Evolutionary conservation across 202 grass and related monocot genomes (phyloP).

Genomic region (Miscanthus sacchariflorus): DNA sequence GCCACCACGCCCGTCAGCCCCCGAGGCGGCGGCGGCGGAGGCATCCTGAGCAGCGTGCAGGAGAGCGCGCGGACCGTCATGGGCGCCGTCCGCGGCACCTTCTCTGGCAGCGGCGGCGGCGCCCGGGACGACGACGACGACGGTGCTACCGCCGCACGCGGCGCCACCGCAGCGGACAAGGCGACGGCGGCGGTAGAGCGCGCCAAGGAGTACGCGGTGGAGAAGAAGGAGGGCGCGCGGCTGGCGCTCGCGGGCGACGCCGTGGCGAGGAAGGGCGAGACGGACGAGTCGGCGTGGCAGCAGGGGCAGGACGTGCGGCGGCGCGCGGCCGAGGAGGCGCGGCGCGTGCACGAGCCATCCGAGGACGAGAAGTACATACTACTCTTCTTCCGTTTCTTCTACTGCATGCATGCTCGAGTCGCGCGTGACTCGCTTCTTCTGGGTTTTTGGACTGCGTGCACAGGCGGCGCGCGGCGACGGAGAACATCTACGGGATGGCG

Average conservation of each 20-base stretch:
- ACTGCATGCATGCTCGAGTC: background rate
- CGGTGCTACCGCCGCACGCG: too few relatives aligned
- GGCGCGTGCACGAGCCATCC: slow-evolving; percentile 11
- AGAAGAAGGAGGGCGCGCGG: slow-evolving; percentile 48
- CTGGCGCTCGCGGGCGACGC: slow-evolving; percentile 41
- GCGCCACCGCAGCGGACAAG: background rate
- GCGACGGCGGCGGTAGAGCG: background rate
- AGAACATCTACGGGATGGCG: slow-evolving; percentile 58
- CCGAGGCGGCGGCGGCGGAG: background rate
- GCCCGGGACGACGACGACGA: too few relatives aligned
- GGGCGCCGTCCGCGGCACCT: slow-evolving; percentile 42
- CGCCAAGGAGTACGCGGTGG: slow-evolving; percentile 50
- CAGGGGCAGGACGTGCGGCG: slow-evolving; percentile 54
- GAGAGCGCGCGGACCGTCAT: slow-evolving; percentile 59
- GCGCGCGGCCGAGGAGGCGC: slow-evolving; percentile 53
- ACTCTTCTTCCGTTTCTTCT: background rate
- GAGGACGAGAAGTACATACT: slow-evolving; percentile 10
- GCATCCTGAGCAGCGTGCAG: slow-evolving; percentile 52
- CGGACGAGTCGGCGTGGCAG: slow-evolving; percentile 64
- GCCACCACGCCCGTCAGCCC: background rate
- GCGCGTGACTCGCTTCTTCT: background rate
- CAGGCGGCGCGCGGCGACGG: slow-evolving; percentile 52
- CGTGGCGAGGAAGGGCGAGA: slow-evolving; percentile 56
- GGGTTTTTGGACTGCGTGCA: background rate
- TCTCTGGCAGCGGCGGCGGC: background rate